These are phyloP conservation scores for Pseudozyma sp. DNA, from an alignment of 1,284 basidiomycete species.

Conservation along the genomic window DNA sequence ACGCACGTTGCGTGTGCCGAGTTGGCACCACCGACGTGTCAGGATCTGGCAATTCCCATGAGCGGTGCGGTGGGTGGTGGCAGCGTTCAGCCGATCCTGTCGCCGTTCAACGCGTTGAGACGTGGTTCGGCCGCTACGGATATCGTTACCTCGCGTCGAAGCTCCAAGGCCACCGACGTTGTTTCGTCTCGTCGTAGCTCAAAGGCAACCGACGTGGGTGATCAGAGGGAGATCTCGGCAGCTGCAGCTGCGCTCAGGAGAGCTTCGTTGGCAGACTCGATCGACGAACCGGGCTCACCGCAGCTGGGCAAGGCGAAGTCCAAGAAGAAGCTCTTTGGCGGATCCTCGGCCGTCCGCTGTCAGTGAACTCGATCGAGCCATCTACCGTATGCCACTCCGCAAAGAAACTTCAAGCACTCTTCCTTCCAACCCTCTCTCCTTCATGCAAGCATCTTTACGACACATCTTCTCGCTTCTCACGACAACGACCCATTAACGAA, in stretches of 20 bases:
- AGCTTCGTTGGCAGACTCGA: constrained; percentile 23
- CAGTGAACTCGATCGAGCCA: too few relatives aligned
- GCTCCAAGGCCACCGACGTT: constrained; percentile 32
- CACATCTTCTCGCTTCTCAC: not conserved
- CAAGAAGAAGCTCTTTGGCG: constrained; percentile 52
- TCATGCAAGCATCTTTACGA: not conserved
- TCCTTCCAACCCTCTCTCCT: not conserved
- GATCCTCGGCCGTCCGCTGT: constrained; percentile 16
- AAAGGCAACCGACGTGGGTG: constrained; percentile 33
- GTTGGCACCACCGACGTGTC: constrained; percentile 59
- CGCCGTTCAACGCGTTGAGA: constrained; percentile 42
- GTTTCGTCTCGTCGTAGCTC: constrained; percentile 6
- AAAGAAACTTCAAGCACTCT: too few relatives aligned
- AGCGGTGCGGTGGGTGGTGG: constrained; percentile 13
- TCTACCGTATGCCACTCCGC: too few relatives aligned
- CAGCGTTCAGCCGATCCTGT: constrained; percentile 33
- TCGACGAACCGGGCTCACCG: constrained; percentile 19
- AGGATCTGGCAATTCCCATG: constrained; percentile 52
- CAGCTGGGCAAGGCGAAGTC: constrained; percentile 23
- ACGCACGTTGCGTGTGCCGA: constrained; percentile 63
- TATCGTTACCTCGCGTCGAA: constrained; percentile 1
- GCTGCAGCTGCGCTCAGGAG: constrained; percentile 41
- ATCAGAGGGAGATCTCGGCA: constrained; percentile 46
- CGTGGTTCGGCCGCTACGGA: constrained; percentile 37
- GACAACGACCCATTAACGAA: not conserved